Evolutionary conservation across 2,329 filamentous ascomycete genomes (phyloP).

Genomic region (Cytospora leucostoma): DNA sequence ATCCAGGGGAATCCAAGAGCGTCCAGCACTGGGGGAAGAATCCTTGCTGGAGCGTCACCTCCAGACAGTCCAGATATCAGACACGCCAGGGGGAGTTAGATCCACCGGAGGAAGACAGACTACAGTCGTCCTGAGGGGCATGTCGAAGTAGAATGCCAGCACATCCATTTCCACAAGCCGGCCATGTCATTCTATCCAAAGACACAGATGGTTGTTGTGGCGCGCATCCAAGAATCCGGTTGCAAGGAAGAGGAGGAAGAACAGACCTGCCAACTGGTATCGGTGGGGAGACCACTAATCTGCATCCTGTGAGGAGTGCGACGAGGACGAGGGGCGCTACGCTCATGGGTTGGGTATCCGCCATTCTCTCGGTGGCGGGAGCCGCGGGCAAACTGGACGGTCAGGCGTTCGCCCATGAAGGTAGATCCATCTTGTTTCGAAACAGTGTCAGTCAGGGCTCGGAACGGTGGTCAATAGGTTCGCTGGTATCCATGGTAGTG

Average conservation of each 20-base stretch:
- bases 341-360: constrained; percentile 55
- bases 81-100: constrained; percentile 15
- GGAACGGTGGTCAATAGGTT: constrained; percentile 35
- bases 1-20: constrained; percentile 26
- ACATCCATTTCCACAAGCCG: constrained; percentile 26
- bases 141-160: constrained; percentile 21
- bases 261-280: constrained; percentile 99
- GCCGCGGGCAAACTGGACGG: constrained; percentile 96
- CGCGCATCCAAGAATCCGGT: constrained; percentile 45
- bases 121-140: constrained; percentile 27
- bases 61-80: constrained; percentile 25
- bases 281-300: constrained; percentile 92
- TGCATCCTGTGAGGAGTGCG: constrained; percentile 97
- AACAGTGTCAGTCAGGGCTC: constrained; percentile 40
- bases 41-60: constrained; percentile 17
- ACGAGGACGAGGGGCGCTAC: constrained; percentile 72
- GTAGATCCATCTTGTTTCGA: constrained; percentile 80
- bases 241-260: constrained; percentile 60
- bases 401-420: constrained; percentile 96
- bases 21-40: constrained; percentile 17
- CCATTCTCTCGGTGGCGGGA: constrained; percentile 57
- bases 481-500: constrained; percentile 37
- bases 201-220: constrained; percentile 22
- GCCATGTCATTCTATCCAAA: constrained; percentile 28
- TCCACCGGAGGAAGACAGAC: constrained; percentile 28